Percentiles rank a stretch among this genome's conserved stretches.
Evolutionary conservation across 78 protist genomes (phyloP).

Genomic region (Speleostelium caveatum): DNA sequence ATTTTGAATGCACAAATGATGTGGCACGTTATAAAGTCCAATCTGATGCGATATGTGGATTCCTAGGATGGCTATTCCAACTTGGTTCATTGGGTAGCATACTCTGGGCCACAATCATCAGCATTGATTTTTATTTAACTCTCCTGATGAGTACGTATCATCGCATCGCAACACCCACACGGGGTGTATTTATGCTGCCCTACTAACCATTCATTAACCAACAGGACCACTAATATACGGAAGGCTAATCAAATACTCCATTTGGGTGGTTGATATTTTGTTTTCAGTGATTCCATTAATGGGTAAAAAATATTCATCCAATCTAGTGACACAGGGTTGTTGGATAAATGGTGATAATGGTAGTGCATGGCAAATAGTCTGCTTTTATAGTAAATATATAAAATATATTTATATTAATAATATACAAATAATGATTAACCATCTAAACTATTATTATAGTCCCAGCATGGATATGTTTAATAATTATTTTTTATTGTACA

Average conservation of each 20-base stretch:
- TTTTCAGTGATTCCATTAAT: conserved; percentile 1
- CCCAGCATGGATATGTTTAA: conserved; percentile 1
- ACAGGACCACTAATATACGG: no score
- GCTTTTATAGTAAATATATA: conserved; percentile 8
- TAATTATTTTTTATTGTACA: not conserved
- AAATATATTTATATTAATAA: no score
- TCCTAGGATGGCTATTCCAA: conserved; percentile 25
- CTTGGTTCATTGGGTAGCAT: not conserved
- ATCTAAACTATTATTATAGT: not conserved
- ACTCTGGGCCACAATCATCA: not conserved
- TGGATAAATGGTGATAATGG: conserved; percentile 12
- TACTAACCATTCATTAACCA: no score
- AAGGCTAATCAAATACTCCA: not conserved
- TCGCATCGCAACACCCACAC: no score
- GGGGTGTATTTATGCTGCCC: no score
- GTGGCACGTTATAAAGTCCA: conserved; percentile 11
- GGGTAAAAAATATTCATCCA: not conserved
- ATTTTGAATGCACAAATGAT: conserved; percentile 5
- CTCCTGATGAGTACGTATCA: not conserved
- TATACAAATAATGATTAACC: not conserved
- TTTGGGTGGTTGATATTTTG: conserved; percentile 25
- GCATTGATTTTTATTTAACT: conserved; percentile 26
- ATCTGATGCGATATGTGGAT: conserved; percentile 15
- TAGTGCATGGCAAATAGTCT: conserved; percentile 28
- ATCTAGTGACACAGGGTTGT: conserved; percentile 27